Base-by-base conservation (phyloP, 108 stramenopile species). In the Cyclotella distinguenda region DNA sequence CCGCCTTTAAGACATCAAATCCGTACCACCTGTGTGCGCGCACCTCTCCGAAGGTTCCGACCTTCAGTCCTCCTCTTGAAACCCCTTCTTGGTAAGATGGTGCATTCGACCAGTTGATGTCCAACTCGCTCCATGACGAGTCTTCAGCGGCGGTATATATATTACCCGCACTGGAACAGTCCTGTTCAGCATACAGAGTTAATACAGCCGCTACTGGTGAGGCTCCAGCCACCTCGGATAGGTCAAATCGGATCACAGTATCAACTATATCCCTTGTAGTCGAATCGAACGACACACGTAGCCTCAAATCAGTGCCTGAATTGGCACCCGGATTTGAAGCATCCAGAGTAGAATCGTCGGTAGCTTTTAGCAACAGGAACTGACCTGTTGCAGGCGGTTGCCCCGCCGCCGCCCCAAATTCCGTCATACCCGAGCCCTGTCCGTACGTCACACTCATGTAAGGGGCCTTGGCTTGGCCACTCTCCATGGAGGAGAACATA, bases 401-500 rank as follows among this genome's bases (percentile, higher is more conserved):
- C 19, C 9, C 4, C 49, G 22, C 25, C 0, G 0, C 22, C 25
- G 39, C 36, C 39, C 39, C 27, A 27, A 53, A 54, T 16, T 16
- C 62, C 50, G 34, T 18, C 22, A 47, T 46, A 19, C n/a, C 45
- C 6, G 23, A 22, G 6, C 28, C 27, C 13, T 19, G n/a, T 28
- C 35, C 51, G 34, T 67, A 67, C 8, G 26, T 52, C 0, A 68
- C 46, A 36, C 39, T 48, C 13, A 59, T 16, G 19, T 49, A 59
- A 19, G 67, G 67, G 26, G 67, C 46, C 38, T 45, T 68, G 2
- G 31, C 23, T 31, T 42, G 53, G 4, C 67, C 67, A 47, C 57
- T 68, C 36, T 68, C 67, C 57, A 59, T 68, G 35, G 36, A 30
- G 25, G 57, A 38, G 40, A 30, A 68, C 67, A 68, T 58, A 36